phyloP scores from a whole-genome alignment of 202 grass and related monocot genomes.

The Carex arenaria region DNA sequence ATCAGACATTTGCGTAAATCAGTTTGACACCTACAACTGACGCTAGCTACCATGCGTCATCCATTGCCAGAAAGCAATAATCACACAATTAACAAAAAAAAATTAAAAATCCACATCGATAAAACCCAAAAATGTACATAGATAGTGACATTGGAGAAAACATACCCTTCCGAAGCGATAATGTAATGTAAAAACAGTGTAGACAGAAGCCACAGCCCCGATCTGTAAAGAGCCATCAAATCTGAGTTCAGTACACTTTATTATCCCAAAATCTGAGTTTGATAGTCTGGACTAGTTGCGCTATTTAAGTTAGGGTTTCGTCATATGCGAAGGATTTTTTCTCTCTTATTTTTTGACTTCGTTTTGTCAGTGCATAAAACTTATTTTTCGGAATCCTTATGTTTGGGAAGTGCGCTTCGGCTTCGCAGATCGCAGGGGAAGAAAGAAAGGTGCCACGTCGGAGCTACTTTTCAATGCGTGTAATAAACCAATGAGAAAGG shows the following conservation, averaged over 20 bases:
- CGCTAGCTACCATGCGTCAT: background rate
- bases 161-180: conserved; percentile 22
- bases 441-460: background rate
- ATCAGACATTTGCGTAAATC: background rate
- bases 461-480: conserved; percentile 1
- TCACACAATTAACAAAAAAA: background rate
- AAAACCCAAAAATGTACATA: background rate
- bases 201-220: conserved; percentile 17
- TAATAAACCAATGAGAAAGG: conserved; percentile 8
- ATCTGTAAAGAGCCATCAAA: conserved; percentile 25
- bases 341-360: background rate
- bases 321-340: background rate
- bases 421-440: background rate
- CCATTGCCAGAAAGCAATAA: background rate
- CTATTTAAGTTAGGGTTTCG: background rate
- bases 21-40: background rate
- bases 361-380: no score
- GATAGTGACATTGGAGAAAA: background rate
- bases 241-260: background rate
- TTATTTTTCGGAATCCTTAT: background rate
- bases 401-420: conserved; percentile 6
- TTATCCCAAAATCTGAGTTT: background rate
- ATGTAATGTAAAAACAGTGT: conserved; percentile 14
- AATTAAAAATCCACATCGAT: background rate
- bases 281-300: background rate